Conservation (phyloP, 805 yeast species). For the Lipomyces mesembrius region DNA sequence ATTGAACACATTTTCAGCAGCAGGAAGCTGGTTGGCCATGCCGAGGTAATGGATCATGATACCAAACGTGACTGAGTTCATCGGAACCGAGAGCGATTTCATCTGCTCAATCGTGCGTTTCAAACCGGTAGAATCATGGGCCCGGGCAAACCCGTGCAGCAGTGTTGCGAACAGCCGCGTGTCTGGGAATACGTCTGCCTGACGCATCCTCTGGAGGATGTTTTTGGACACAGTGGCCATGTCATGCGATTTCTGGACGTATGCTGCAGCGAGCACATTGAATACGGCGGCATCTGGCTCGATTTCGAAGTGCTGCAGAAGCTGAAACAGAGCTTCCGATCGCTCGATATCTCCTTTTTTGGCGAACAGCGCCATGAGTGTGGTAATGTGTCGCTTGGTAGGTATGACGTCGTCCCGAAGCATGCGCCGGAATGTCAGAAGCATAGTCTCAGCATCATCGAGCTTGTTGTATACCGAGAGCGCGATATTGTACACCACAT, state of each 20-base stretch:
- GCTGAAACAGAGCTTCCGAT: constrained; percentile 22
- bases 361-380: constrained; percentile 30
- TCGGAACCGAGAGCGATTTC: constrained; percentile 13
- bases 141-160: constrained; percentile 24
- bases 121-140: constrained; percentile 18
- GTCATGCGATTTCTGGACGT: constrained; percentile 7
- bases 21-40: constrained; percentile 17
- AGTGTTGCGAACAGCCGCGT: constrained; percentile 23
- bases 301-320: constrained; percentile 12
- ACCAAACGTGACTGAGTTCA: constrained; percentile 21
- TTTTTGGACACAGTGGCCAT: background rate
- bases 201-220: constrained; percentile 7
- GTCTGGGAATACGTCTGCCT: constrained; percentile 22
- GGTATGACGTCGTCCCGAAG: constrained; percentile 17
- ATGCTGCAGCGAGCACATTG: constrained; percentile 21
- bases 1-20: constrained; percentile 23
- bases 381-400: constrained; percentile 20
- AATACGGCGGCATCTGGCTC: constrained; percentile 25
- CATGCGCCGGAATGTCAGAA: constrained; percentile 23
- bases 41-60: constrained; percentile 31
- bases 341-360: constrained; percentile 18
- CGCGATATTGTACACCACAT: constrained; percentile 23
- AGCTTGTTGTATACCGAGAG: constrained; percentile 23
- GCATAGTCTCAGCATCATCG: constrained; percentile 23
- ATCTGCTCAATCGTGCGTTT: constrained; percentile 17